phyloP scores from a whole-genome alignment of 352 stramenopile genomes.

The Pythium oligandrum region DNA sequence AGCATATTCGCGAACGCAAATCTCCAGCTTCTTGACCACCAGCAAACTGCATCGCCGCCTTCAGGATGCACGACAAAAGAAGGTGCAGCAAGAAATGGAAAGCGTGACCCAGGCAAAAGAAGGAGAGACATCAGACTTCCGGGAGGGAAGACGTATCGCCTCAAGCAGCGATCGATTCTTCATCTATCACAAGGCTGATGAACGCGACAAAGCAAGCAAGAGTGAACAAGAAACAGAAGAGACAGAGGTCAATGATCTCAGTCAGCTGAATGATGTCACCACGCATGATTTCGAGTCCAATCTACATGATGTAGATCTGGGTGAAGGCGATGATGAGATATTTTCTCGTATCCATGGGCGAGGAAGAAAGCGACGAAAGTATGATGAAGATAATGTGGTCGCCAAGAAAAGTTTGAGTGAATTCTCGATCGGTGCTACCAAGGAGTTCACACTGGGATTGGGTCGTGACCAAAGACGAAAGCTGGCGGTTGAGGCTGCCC shows the following conservation, averaged over 20 bases:
- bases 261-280: background rate
- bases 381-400: slow-evolving; percentile 10
- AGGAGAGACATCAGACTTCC: too few relatives aligned
- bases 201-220: slow-evolving; percentile 1
- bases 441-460: slow-evolving; percentile 24
- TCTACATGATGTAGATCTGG: too few relatives aligned
- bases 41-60: slow-evolving; percentile 88
- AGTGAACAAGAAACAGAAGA: too few relatives aligned
- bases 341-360: slow-evolving; percentile 19
- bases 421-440: slow-evolving; percentile 22
- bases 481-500: slow-evolving; percentile 23
- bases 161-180: slow-evolving; percentile 71
- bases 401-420: slow-evolving; percentile 26
- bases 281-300: slow-evolving; percentile 6
- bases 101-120: background rate
- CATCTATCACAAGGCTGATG: slow-evolving; percentile 49
- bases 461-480: slow-evolving; percentile 21
- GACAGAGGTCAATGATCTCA: too few relatives aligned
- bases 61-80: slow-evolving; percentile 47
- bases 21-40: slow-evolving; percentile 93
- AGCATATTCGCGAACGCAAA: slow-evolving; percentile 93
- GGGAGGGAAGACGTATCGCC: slow-evolving; percentile 55
- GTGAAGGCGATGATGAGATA: slow-evolving; percentile 14
- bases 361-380: slow-evolving; percentile 11
- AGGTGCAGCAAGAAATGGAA: slow-evolving; percentile 48